phyloP scores from a whole-genome alignment of 2,329 filamentous ascomycete species.

The Neonectria sp. region DNA sequence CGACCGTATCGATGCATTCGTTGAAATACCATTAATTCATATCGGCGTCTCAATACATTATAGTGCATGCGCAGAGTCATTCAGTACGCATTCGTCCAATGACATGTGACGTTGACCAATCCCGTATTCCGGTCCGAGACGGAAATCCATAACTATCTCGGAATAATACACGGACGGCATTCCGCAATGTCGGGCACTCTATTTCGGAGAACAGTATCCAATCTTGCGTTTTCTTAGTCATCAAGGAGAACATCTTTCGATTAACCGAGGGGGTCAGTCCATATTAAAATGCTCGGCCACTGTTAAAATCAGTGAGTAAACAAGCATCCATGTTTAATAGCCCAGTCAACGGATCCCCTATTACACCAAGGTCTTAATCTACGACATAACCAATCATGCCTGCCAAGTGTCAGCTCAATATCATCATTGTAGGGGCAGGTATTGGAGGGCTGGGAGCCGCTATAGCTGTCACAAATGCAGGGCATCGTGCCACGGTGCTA shows the following conservation, averaged over 20 bases:
- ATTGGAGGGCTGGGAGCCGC: slow-evolving; percentile 24
- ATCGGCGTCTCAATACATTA: not conserved
- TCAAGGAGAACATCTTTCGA: not conserved
- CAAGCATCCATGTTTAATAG: not conserved
- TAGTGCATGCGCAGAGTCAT: not conserved
- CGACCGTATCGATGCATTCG: too few species aligned
- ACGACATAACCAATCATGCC: not conserved
- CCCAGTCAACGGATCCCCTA: not conserved
- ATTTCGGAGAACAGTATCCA: not conserved
- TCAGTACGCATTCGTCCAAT: not conserved
- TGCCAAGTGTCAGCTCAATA: slow-evolving; percentile 15
- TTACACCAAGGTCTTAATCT: not conserved
- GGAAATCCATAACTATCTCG: slow-evolving; percentile 2
- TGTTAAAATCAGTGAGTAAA: not conserved
- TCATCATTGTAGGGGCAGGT: slow-evolving; percentile 27
- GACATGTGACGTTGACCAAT: not conserved
- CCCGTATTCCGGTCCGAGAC: not conserved
- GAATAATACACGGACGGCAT: not conserved
- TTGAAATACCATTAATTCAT: not conserved
- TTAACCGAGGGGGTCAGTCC: not conserved
- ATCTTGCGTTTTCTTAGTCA: not conserved
- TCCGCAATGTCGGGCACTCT: slow-evolving; percentile 4
- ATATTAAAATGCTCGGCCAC: not conserved
- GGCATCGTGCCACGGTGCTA: slow-evolving; percentile 24
- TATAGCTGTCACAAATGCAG: slow-evolving; percentile 18